Evolutionary conservation across 2,329 filamentous ascomycete genomes (phyloP).

Genomic region (Aspergillus cejpii): DNA sequence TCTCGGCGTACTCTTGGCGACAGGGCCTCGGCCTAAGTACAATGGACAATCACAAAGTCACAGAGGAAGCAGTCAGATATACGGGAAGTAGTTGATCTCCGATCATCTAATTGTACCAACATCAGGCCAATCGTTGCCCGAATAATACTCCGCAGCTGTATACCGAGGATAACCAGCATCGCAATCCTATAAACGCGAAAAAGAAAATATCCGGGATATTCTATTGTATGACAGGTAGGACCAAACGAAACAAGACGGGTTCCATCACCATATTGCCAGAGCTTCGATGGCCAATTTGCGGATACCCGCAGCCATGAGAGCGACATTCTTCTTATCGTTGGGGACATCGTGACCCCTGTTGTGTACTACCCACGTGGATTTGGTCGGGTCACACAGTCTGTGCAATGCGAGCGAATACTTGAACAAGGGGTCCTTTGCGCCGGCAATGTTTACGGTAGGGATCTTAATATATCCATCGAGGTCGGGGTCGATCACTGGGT

Average conservation of each 20-base stretch:
- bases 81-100: neutral
- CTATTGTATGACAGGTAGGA: neutral
- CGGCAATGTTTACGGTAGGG: conserved; percentile 23
- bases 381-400: conserved; percentile 17
- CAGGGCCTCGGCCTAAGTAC: neutral
- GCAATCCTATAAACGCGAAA: neutral
- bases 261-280: conserved; percentile 3
- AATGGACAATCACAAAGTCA: neutral
- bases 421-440: conserved; percentile 21
- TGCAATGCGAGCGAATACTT: conserved; percentile 22
- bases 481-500: conserved; percentile 19
- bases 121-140: neutral
- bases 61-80: neutral
- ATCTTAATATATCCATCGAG: conserved; percentile 23
- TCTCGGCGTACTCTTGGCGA: neutral
- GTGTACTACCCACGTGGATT: conserved; percentile 22
- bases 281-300: conserved; percentile 14
- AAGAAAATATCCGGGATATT: neutral
- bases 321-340: conserved; percentile 20
- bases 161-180: neutral
- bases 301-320: conserved; percentile 20
- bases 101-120: neutral
- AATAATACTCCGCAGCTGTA: conserved; percentile 4
- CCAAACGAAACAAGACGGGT: neutral
- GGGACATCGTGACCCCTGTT: conserved; percentile 25